These are phyloP conservation scores for Pholiota molesta DNA, from an alignment of 768 basidiomycete species.

Conservation along the genomic window DNA sequence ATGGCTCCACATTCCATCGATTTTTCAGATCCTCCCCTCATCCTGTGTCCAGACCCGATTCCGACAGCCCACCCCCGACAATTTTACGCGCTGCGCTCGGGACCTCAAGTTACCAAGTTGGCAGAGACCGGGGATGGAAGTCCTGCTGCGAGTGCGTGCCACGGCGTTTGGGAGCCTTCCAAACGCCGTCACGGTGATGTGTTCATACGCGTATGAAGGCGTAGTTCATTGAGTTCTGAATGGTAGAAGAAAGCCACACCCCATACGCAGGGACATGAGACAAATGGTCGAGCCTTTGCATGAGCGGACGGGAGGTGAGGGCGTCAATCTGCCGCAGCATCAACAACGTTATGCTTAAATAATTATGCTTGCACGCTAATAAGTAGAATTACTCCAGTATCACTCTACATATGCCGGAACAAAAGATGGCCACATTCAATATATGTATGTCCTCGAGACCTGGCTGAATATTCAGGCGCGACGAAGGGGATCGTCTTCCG, in stretches of 20 bases:
- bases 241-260: neutral
- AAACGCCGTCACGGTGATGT: neutral
- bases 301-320: no score
- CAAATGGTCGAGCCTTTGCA: neutral
- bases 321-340: no score
- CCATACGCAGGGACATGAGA: neutral
- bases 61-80: neutral
- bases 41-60: neutral
- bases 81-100: neutral
- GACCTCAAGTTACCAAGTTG: neutral
- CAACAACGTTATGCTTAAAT: no score
- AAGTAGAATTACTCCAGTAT: no score
- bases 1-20: neutral
- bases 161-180: neutral
- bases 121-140: neutral
- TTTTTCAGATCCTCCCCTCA: neutral
- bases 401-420: no score
- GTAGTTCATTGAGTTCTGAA: neutral
- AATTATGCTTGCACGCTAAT: no score
- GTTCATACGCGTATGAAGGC: neutral
- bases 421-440: no score
- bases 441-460: no score
- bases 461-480: no score
- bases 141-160: neutral
- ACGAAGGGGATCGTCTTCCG: no score